Percentiles rank a stretch among this genome's conserved stretches.
These are phyloP conservation scores for Aspergillus olivimuriae DNA, from an alignment of 495 filamentous ascomycete species.

Conservation along the genomic window DNA sequence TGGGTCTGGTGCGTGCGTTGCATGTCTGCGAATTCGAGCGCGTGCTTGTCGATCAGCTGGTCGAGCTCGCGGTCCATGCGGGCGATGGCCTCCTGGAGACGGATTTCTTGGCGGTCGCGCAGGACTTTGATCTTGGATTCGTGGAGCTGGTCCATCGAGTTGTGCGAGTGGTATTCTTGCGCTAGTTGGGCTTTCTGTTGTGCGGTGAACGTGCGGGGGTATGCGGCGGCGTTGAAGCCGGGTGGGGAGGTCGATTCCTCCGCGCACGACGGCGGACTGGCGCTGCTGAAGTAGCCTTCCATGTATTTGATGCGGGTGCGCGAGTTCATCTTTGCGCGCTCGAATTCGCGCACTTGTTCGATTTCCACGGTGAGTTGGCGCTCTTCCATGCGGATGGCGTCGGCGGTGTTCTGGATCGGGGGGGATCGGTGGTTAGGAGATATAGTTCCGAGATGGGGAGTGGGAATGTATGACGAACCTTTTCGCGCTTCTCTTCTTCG, in stretches of 20 bases:
- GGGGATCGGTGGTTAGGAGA: too few species aligned
- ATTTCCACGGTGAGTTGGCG: conserved; percentile 70
- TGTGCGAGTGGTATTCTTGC: conserved; percentile 63
- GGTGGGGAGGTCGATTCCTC: conserved; percentile 17
- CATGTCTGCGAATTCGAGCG: conserved; percentile 47
- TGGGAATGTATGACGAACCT: too few species aligned
- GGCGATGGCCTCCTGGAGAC: conserved; percentile 57
- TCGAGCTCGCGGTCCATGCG: conserved; percentile 61
- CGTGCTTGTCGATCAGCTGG: conserved; percentile 44
- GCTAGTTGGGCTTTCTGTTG: conserved; percentile 53
- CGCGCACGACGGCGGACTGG: conserved; percentile 36
- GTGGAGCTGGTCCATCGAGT: conserved; percentile 65
- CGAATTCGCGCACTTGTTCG: conserved; percentile 52
- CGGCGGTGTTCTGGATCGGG: conserved; percentile 42
- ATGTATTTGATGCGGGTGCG: conserved; percentile 68
- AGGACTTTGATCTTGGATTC: conserved; percentile 72
- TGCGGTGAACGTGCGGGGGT: conserved; percentile 27
- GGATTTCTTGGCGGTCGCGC: conserved; percentile 65
- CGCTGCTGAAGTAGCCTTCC: conserved; percentile 68
- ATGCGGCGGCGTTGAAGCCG: conserved; percentile 9
- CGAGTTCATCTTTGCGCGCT: conserved; percentile 51
- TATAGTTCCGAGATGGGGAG: too few species aligned
- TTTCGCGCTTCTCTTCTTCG: conserved; percentile 47
- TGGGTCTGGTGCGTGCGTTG: conserved; percentile 47
- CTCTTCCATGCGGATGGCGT: conserved; percentile 60